These are phyloP conservation scores for Mrakia hoshinonis DNA, from an alignment of 768 basidiomycete species.

Conservation along the genomic window DNA sequence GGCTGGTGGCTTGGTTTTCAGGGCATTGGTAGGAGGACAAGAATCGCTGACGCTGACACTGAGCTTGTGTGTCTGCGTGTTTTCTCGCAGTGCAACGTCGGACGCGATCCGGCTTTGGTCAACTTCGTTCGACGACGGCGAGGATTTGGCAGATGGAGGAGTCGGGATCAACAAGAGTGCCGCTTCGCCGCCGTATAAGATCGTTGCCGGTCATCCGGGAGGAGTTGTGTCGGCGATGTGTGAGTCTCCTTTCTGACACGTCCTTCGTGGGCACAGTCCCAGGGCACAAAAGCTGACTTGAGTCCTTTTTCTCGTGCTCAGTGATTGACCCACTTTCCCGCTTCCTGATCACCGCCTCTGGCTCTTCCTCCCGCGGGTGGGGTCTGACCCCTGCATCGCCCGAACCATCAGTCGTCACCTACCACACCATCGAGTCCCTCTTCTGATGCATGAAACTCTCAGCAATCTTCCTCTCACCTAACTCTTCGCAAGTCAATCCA, in stretches of 20 bases:
- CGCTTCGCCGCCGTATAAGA: slow-evolving; percentile 73
- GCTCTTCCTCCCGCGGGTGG: slow-evolving; percentile 71
- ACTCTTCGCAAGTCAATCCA: no score
- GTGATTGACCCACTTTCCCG: slow-evolving; percentile 76
- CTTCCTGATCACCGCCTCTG: slow-evolving; percentile 84
- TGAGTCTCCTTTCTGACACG: slow-evolving; percentile 47
- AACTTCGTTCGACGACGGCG: slow-evolving; percentile 63
- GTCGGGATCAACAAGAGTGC: slow-evolving; percentile 46
- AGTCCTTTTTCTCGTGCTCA: slow-evolving; percentile 38
- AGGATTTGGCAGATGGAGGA: slow-evolving; percentile 46
- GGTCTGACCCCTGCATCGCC: slow-evolving; percentile 68
- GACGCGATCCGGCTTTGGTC: slow-evolving; percentile 95
- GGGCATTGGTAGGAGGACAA: no score
- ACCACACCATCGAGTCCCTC: slow-evolving; percentile 66
- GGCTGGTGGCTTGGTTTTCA: background rate
- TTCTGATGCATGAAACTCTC: background rate
- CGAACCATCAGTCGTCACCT: slow-evolving; percentile 59
- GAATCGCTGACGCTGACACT: background rate
- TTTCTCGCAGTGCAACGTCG: slow-evolving; percentile 61
- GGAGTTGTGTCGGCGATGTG: slow-evolving; percentile 87
- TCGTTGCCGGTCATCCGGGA: slow-evolving; percentile 91
- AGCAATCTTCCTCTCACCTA: no score
- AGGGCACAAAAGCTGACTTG: background rate
- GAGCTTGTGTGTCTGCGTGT: background rate
- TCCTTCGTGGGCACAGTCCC: background rate